Percentiles rank a stretch among this genome's conserved stretches.
phyloP scores from a whole-genome alignment of 441 rosid genomes.

The Populus hybrid region DNA sequence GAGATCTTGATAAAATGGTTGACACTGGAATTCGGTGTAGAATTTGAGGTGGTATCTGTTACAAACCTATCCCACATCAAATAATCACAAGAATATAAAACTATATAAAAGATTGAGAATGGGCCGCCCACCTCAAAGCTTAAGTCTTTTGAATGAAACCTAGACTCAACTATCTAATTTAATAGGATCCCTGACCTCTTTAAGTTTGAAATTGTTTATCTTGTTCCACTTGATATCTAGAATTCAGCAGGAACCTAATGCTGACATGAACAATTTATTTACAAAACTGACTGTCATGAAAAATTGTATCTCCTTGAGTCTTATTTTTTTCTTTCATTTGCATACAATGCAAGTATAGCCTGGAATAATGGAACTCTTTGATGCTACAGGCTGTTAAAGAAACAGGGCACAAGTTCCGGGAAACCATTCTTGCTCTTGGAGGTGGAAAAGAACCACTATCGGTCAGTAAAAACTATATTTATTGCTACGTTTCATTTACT shows the following conservation, averaged over 20 bases:
- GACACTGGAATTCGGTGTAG: background rate
- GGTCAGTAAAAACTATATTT: conserved; percentile 35
- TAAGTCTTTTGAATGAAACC: no score
- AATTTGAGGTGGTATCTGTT: no score
- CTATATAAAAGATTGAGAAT: no score
- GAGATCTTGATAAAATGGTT: no score
- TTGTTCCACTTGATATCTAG: background rate
- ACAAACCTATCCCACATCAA: no score
- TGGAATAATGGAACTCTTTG: background rate
- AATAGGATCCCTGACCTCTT: background rate
- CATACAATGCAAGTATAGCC: background rate
- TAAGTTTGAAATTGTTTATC: background rate
- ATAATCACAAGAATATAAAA: no score
- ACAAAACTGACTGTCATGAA: background rate
- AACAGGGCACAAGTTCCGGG: conserved; percentile 72
- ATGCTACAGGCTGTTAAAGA: conserved; percentile 73
- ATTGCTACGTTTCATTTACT: background rate
- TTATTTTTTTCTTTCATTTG: background rate
- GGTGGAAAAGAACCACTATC: conserved; percentile 88
- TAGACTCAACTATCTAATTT: no score
- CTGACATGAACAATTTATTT: background rate
- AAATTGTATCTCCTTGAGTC: background rate
- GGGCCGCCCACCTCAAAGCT: no score
- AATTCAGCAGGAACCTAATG: background rate
- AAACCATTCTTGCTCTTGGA: conserved; percentile 90